A percentile compares a stretch with the other conserved stretches of the same genome.
Conservation (phyloP, 2,329 filamentous ascomycete species). For the Didymella sp. region DNA sequence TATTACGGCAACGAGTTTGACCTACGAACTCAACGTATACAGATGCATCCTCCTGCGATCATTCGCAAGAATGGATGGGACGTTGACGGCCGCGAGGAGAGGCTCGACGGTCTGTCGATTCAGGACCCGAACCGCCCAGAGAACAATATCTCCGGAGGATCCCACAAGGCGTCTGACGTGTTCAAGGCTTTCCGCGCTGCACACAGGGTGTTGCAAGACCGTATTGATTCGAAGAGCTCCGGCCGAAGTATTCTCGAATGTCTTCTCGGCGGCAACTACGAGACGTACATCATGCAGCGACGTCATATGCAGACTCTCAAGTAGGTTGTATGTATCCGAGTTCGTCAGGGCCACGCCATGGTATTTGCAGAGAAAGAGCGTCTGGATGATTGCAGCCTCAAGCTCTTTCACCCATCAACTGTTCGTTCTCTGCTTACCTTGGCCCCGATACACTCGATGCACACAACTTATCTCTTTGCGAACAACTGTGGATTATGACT, state of each 20-base stretch:
- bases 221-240: constrained; percentile 25
- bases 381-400: not conserved
- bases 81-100: constrained; percentile 43
- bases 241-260: constrained; percentile 69
- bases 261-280: constrained; percentile 81
- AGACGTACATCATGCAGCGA: constrained; percentile 73
- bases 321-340: constrained; percentile 32
- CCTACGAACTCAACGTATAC: constrained; percentile 72
- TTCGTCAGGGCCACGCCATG: constrained; percentile 5
- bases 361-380: constrained; percentile 1
- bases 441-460: constrained; percentile 1
- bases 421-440: constrained; percentile 3
- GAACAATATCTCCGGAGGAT: constrained; percentile 93
- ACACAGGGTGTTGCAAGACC: constrained; percentile 48
- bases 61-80: constrained; percentile 65
- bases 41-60: constrained; percentile 72
- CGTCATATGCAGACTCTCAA: constrained; percentile 59
- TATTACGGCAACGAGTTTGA: constrained; percentile 87
- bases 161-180: constrained; percentile 72
- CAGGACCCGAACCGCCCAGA: constrained; percentile 85
- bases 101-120: constrained; percentile 74
- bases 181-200: constrained; percentile 70
- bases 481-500: constrained; percentile 12
- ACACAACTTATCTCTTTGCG: constrained; percentile 9
- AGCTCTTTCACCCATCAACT: not conserved